Evolutionary conservation across 805 yeast species (phyloP).

Genomic region (Hanseniaspora jakobsenii): DNA sequence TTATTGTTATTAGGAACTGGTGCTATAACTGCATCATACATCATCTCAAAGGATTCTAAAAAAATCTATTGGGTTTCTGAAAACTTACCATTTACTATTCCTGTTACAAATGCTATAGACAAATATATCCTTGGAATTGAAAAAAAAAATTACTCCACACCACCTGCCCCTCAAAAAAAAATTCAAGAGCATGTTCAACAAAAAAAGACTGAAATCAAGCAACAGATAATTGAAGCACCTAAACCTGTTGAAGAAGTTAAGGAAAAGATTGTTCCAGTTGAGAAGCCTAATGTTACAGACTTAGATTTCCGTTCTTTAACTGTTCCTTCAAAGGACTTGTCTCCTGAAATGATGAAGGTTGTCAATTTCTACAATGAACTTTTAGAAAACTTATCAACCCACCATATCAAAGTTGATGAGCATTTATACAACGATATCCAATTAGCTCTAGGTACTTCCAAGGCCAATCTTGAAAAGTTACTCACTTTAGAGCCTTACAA

Average conservation of each 20-base stretch:
- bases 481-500: conserved; percentile 3
- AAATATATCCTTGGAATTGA: neutral
- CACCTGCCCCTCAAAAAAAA: neutral
- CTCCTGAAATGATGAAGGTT: conserved; percentile 9
- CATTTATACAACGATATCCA: conserved; percentile 9
- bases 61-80: no score
- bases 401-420: conserved; percentile 9
- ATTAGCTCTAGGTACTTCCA: conserved; percentile 1
- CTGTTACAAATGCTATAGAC: no score
- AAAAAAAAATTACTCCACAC: no score
- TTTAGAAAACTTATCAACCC: conserved; percentile 10
- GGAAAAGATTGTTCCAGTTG: neutral
- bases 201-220: no score
- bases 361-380: conserved; percentile 7
- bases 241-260: neutral
- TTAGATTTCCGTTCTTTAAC: conserved; percentile 8
- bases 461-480: conserved; percentile 4
- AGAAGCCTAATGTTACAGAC: neutral
- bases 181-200: no score
- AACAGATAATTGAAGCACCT: neutral
- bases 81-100: no score
- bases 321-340: neutral
- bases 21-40: no score
- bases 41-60: no score
- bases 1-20: no score